A percentile compares a stretch with the other conserved stretches of the same genome.
Conservation (phyloP, 2,329 filamentous ascomycete genomes). For the Malbranchea zuffiana region DNA sequence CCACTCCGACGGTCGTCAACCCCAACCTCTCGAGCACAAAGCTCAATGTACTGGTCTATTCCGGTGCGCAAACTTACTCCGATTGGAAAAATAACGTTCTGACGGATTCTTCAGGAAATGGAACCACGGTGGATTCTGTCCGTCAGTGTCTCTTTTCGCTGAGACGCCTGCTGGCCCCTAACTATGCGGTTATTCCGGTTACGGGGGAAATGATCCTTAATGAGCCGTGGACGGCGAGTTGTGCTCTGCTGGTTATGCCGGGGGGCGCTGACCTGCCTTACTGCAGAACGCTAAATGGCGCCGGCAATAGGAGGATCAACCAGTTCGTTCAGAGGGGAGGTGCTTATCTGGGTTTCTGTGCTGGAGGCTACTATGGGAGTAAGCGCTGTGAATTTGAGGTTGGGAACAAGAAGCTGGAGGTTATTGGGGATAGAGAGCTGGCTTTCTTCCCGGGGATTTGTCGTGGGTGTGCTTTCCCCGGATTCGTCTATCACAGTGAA, state of each 20-base stretch:
- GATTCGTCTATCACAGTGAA: conserved; percentile 86
- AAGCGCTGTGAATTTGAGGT: conserved; percentile 83
- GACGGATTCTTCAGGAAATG: conserved; percentile 51
- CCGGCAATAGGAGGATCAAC: conserved; percentile 71
- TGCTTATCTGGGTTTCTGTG: conserved; percentile 81
- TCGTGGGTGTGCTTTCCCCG: conserved; percentile 73
- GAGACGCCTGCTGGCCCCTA: conserved; percentile 71
- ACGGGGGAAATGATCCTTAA: conserved; percentile 68
- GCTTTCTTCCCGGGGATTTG: conserved; percentile 80
- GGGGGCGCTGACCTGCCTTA: conserved; percentile 92
- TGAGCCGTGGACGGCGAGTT: conserved; percentile 82
- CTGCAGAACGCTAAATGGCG: conserved; percentile 74
- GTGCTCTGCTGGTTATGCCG: conserved; percentile 80
- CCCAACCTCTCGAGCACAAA: conserved; percentile 51
- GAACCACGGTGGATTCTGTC: conserved; percentile 78
- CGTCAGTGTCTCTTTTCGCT: conserved; percentile 81
- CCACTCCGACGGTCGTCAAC: conserved; percentile 26
- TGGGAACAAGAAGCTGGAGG: conserved; percentile 67
- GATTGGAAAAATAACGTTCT: conserved; percentile 22
- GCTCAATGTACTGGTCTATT: conserved; percentile 89
- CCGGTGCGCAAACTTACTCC: conserved; percentile 46
- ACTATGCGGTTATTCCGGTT: conserved; percentile 86
- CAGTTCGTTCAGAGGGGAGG: conserved; percentile 81
- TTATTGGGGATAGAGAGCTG: conserved; percentile 74
- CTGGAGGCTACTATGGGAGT: conserved; percentile 84